Percentiles rank a stretch among this genome's conserved stretches.
Evolutionary conservation across 2,329 filamentous ascomycete genomes (phyloP).

Genomic region (Pseudocercospora musae): DNA sequence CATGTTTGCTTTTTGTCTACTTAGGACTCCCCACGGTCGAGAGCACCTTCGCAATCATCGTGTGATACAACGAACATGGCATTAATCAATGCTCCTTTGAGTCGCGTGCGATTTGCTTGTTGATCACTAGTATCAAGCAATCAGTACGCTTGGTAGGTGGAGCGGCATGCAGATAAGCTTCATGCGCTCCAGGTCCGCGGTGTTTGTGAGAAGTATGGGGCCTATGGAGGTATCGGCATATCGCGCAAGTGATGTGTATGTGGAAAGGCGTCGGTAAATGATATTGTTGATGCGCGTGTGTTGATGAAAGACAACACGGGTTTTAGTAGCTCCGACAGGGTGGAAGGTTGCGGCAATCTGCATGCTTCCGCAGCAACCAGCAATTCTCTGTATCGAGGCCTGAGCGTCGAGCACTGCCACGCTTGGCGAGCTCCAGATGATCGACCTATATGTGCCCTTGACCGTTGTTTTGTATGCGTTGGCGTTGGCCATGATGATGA

Average conservation of each 20-base stretch:
- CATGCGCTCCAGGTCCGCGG: no score
- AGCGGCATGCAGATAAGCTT: not conserved
- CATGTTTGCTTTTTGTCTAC: not conserved
- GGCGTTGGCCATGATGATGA: not conserved
- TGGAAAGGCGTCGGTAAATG: no score
- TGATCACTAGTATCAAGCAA: not conserved
- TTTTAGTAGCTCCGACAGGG: not conserved
- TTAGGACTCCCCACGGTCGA: not conserved
- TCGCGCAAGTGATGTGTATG: not conserved
- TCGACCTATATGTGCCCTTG: no score
- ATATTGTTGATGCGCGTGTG: not conserved
- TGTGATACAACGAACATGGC: not conserved
- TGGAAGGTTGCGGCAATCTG: not conserved
- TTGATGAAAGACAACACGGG: conserved; percentile 4
- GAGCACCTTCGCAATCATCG: not conserved
- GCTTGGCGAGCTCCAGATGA: not conserved
- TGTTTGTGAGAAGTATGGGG: not conserved
- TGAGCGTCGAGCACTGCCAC: not conserved
- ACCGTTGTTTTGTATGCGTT: not conserved
- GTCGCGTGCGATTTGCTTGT: not conserved
- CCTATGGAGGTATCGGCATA: not conserved
- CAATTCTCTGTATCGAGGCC: not conserved
- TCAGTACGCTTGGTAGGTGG: not conserved
- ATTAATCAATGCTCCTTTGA: not conserved
- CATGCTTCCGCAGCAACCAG: conserved; percentile 2